Conservation (phyloP, 331 rosid species). For the Quercus lobata region DNA sequence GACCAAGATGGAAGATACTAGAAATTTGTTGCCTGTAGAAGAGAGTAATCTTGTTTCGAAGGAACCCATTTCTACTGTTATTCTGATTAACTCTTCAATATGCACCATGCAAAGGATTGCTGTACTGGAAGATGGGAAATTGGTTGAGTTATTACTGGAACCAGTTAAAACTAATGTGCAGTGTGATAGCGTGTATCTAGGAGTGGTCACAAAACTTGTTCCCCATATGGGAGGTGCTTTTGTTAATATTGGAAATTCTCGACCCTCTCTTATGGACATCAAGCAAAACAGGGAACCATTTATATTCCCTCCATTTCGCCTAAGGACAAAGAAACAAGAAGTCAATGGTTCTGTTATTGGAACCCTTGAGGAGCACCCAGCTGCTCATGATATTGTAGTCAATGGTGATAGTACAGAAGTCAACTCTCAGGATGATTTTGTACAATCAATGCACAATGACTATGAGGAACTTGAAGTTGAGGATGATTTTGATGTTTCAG, state of each 20-base stretch:
- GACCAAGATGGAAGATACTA: conserved; percentile 40
- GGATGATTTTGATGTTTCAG: conserved; percentile 69
- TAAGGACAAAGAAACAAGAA: conserved; percentile 41
- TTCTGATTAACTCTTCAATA: conserved; percentile 88
- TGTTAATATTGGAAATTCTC: conserved; percentile 76
- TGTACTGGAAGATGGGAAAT: conserved; percentile 71
- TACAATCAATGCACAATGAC: conserved; percentile 43
- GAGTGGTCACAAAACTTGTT: conserved; percentile 77
- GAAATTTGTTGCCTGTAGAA: conserved; percentile 49
- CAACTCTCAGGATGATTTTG: conserved; percentile 40
- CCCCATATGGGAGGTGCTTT: conserved; percentile 98
- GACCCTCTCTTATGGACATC: conserved; percentile 83
- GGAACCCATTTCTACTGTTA: conserved; percentile 57
- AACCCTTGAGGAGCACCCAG: conserved; percentile 17
- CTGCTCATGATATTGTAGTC: conserved; percentile 26
- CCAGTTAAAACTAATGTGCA: conserved; percentile 96
- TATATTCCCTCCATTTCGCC: conserved; percentile 85
- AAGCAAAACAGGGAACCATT: conserved; percentile 81
- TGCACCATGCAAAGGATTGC: conserved; percentile 99
- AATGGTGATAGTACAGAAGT: conserved; percentile 35
- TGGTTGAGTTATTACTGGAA: conserved; percentile 84
- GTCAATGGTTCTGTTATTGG: conserved; percentile 21
- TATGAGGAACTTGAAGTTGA: conserved; percentile 66
- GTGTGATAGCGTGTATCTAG: conserved; percentile 89
- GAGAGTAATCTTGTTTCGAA: conserved; percentile 31